Evolutionary conservation across 352 stramenopile species (phyloP).

Genomic region (Ophiocytium majus): DNA sequence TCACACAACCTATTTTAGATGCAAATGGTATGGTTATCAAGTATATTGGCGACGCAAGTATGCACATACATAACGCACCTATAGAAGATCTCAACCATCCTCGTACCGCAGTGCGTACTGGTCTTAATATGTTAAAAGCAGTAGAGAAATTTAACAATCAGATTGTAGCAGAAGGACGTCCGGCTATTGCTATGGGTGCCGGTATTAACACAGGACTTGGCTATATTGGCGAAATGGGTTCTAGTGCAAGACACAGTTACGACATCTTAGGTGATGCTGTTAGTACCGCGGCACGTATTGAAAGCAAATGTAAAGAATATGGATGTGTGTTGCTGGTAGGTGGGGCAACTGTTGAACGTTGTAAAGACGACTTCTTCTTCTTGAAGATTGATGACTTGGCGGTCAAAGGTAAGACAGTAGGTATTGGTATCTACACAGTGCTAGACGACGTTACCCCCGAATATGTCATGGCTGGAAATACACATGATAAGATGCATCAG

Average conservation of each 20-base stretch:
- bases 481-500: too few relatives aligned
- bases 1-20: neutral
- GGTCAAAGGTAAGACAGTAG: neutral
- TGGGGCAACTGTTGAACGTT: neutral
- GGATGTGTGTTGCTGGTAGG: neutral
- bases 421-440: neutral
- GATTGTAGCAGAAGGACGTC: neutral
- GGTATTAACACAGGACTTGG: neutral
- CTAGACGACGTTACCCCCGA: too few relatives aligned
- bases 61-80: neutral
- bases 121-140: neutral
- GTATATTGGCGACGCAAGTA: neutral
- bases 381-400: neutral
- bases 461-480: too few relatives aligned
- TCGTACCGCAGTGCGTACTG: neutral
- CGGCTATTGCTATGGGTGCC: neutral
- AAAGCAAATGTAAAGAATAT: neutral
- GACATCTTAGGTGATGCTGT: neutral
- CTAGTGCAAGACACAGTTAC: neutral
- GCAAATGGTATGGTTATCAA: neutral
- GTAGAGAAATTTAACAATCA: neutral
- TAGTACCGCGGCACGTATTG: neutral
- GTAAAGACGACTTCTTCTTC: neutral
- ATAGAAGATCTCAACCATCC: neutral
- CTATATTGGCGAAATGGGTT: neutral